Evolutionary conservation across 108 stramenopile species (phyloP).

Genomic region (Cylindrotheca closterium): DNA sequence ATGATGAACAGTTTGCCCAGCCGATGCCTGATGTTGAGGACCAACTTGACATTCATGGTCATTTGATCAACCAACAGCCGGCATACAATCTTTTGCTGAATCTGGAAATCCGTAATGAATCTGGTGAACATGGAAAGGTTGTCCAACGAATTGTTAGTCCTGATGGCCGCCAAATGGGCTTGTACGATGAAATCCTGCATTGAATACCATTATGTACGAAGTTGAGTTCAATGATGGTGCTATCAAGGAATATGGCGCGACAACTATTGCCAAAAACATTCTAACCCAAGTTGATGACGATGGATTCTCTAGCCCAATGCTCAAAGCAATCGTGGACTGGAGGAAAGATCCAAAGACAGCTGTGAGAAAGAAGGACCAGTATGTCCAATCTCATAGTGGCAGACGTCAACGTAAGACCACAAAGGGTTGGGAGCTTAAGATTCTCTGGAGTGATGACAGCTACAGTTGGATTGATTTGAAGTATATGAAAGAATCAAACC

Average conservation of each 20-base stretch:
- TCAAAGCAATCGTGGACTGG: constrained; percentile 25
- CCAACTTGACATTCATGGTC: constrained; percentile 15
- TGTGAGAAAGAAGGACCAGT: constrained; percentile 2
- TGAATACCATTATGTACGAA: too few relatives aligned
- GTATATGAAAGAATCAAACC: constrained; percentile 39
- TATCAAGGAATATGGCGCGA: too few relatives aligned
- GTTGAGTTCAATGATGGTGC: constrained; percentile 53
- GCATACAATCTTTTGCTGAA: constrained; percentile 33
- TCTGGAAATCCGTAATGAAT: constrained; percentile 33
- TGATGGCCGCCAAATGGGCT: constrained; percentile 34
- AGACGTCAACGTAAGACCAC: constrained; percentile 36
- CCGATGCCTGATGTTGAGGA: constrained; percentile 28
- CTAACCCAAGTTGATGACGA: constrained; percentile 30
- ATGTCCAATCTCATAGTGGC: neutral
- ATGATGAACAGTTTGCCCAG: constrained; percentile 17
- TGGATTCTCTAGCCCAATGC: constrained; percentile 12
- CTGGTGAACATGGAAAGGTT: constrained; percentile 22
- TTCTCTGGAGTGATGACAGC: constrained; percentile 36
- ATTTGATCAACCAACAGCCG: constrained; percentile 10
- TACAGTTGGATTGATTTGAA: constrained; percentile 30
- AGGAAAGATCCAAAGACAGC: too few relatives aligned
- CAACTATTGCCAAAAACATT: constrained; percentile 53
- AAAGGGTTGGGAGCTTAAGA: constrained; percentile 47
- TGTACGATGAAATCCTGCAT: constrained; percentile 27
- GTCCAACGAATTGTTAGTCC: constrained; percentile 8